Conservation (phyloP, 2,329 filamentous ascomycete species). For the Calycina herbarum region DNA sequence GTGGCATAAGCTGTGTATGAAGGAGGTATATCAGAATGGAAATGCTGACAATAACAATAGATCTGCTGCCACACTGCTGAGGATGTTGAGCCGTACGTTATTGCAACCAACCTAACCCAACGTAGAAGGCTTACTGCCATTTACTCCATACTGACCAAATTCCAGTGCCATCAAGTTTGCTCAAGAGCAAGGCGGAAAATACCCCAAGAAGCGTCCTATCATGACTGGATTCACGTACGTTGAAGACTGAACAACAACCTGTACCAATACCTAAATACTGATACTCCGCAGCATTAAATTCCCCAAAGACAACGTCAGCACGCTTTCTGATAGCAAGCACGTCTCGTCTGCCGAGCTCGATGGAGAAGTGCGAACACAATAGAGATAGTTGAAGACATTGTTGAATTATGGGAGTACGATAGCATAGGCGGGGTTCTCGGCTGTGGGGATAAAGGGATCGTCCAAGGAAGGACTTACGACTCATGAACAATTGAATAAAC, state of each 20-base stretch:
- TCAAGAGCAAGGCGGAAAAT: conserved; percentile 74
- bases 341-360: conserved; percentile 77
- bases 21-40: background rate
- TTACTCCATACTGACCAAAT: background rate
- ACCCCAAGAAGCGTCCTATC: conserved; percentile 79
- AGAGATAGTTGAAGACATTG: conserved; percentile 36
- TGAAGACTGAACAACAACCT: background rate
- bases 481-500: conserved; percentile 5
- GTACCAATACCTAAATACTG: background rate
- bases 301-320: conserved; percentile 63
- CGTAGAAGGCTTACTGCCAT: background rate
- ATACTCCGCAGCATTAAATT: conserved; percentile 64
- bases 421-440: background rate
- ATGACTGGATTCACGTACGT: conserved; percentile 94
- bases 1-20: background rate
- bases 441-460: background rate
- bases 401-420: background rate
- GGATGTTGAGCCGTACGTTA: conserved; percentile 20
- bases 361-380: conserved; percentile 70
- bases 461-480: background rate
- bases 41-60: conserved; percentile 4
- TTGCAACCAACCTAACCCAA: background rate
- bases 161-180: conserved; percentile 74
- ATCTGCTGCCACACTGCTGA: conserved; percentile 14
- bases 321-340: conserved; percentile 68